Base-by-base conservation (phyloP, 108 stramenopile species). In the Ochromonas danica region DNA sequence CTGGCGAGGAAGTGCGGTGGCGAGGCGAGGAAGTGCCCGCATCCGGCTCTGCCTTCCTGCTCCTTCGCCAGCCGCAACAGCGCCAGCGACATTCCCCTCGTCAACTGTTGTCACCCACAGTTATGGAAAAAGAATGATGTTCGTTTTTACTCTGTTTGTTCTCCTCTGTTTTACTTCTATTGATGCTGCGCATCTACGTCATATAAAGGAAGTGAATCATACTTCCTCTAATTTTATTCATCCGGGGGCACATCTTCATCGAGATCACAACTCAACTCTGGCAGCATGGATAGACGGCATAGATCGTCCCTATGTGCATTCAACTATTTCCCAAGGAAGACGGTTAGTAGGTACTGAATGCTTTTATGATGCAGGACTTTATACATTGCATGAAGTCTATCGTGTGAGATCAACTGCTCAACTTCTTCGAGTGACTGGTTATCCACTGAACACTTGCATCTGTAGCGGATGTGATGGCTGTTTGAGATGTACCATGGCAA, bases 71-170 rank as follows among this genome's bases (percentile, higher is more conserved):
- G n/a, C n/a, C n/a, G n/a, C n/a, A n/a, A n/a, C n/a, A n/a, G n/a
- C n/a, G n/a, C n/a, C n/a, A n/a, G n/a, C n/a, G n/a, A n/a, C n/a
- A n/a, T n/a, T n/a, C n/a, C n/a, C n/a, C n/a, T n/a, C n/a, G 51
- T 57, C 51, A 57, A 57, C 51, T 57, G 51, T 57, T 57, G 51
- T 57, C 51, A 57, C 51, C 51, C n/a, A n/a, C 51, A 57, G 51
- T 57, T 57, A 57, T 57, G 51, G 51, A 57, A 57, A 57, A 57
- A 57, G 51, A 57, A 57, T 57, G 51, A 57, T 57, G 51, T 57
- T 57, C 51, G 51, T 57, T 57, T 57, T 57, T 57, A 57, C 51
- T 57, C 51, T 57, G 51, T 57, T 57, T 57, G 51, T 57, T 57
- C 51, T 57, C 51, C 51, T 57, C 51, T 57, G 51, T 57, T 57